Evolutionary conservation across 371 early-diverging fungal species (phyloP).

Genomic region (Mortierella sp.): DNA sequence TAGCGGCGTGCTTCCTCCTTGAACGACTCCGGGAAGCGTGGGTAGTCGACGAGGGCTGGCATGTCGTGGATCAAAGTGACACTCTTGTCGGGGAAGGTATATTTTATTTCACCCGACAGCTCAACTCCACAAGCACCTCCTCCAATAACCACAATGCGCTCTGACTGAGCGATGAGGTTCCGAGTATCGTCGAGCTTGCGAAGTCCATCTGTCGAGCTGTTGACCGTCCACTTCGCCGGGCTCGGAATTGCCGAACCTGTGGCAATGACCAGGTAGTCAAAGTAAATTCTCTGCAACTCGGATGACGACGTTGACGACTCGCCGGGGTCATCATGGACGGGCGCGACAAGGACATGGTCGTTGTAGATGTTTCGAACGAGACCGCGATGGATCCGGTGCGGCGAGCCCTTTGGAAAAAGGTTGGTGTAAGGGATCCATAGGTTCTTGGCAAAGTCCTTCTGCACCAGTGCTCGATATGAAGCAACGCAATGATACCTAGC

Average conservation of each 20-base stretch:
- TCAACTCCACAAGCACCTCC: conserved; percentile 82
- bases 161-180: conserved; percentile 67
- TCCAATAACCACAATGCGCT: conserved; percentile 71
- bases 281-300: conserved; percentile 55
- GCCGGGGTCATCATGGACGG: neutral
- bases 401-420: conserved; percentile 54
- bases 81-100: conserved; percentile 59
- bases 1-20: conserved; percentile 64
- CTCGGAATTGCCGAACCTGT: conserved; percentile 73
- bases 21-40: conserved; percentile 60
- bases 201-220: conserved; percentile 48
- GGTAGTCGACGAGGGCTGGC: conserved; percentile 61
- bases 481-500: conserved; percentile 65
- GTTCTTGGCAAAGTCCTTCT: conserved; percentile 61
- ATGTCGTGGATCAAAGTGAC: conserved; percentile 66
- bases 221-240: conserved; percentile 48
- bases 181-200: conserved; percentile 36
- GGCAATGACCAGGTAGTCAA: conserved; percentile 81
- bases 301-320: neutral
- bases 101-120: conserved; percentile 71
- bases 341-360: conserved; percentile 56
- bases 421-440: conserved; percentile 72
- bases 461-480: conserved; percentile 64
- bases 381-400: conserved; percentile 64
- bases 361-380: conserved; percentile 57